phyloP scores from a whole-genome alignment of 345 rosid species.

The Microcos paniculata region DNA sequence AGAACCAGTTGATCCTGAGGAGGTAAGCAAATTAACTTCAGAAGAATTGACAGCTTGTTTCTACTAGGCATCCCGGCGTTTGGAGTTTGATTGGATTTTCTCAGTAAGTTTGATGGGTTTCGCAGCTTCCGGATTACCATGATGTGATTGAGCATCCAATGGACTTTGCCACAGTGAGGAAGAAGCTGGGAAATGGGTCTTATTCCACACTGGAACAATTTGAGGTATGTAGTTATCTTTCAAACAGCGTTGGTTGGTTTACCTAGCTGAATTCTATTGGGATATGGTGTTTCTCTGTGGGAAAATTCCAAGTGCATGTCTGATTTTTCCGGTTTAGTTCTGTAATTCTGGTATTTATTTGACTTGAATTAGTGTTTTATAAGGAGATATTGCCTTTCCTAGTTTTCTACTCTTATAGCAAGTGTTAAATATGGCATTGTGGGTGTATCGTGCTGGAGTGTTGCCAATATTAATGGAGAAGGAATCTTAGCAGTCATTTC shows the following conservation, averaged over 20 bases:
- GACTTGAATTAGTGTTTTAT: not conserved
- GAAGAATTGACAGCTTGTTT: not conserved
- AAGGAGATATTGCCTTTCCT: not conserved
- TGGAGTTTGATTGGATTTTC: conserved; percentile 2
- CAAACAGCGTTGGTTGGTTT: conserved; percentile 7
- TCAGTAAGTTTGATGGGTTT: conserved; percentile 15
- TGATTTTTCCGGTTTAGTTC: not conserved
- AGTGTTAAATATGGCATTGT: not conserved
- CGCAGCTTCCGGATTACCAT: conserved; percentile 85
- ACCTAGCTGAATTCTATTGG: conserved; percentile 3
- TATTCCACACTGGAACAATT: conserved; percentile 64
- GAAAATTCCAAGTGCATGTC: not conserved
- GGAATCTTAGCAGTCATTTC: too few relatives aligned
- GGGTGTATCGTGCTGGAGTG: not conserved
- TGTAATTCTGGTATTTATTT: not conserved
- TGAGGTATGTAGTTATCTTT: conserved; percentile 47
- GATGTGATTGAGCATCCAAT: conserved; percentile 78
- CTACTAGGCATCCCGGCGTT: conserved; percentile 2
- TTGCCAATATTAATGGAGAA: not conserved
- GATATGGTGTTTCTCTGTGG: not conserved
- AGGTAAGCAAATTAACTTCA: conserved; percentile 44
- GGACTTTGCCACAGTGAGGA: conserved; percentile 84
- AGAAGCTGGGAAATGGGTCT: conserved; percentile 70
- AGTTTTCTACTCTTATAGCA: not conserved
- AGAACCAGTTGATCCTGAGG: conserved; percentile 94